Base-by-base conservation (phyloP, 2,329 filamentous ascomycete species). In the Apiospora sp. region DNA sequence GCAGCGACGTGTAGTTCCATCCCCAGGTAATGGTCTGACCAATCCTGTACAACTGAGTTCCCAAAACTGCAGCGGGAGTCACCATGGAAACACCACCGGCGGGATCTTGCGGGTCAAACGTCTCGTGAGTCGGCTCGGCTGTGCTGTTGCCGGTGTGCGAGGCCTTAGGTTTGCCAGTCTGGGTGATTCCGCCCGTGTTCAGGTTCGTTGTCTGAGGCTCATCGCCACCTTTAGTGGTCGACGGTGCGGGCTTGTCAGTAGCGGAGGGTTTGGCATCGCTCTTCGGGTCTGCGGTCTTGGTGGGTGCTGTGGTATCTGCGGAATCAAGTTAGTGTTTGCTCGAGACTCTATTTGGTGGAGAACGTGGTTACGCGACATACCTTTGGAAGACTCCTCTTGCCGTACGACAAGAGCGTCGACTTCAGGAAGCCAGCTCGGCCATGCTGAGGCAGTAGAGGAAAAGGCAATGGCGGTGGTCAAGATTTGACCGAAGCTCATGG, bases 1-100 rank as follows among this genome's bases (percentile, higher is more conserved):
- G 83, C 43, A 92, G 80, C 64, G 87, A 87, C 4, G 91, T 92
- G 83, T 92, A 92, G 82, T 92, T 92, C 90, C 90, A 92, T 67
- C 82, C 86, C 81, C 88, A 90, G 19, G 89, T 92, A 61, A 91
- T 83, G 64, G 84, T 84, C 72, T 91, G 86, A 74, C 88, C 87
- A 74, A 92, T 89, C 78, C 89, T 89, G 85, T 89, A 91, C 54
- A 90, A 84, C 73, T 86, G 83, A 13, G 85, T 83, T 37, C 84
- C 83, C 14, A 81, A 79, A 3, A 83, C 84, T 8, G 84, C 80
- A 51, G 84, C 82, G 0, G 90, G 90, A 1, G 84, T 86, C 64
- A 88, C 76, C 84, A 92, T 87, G 67, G 84, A 82, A 49, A 91
- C 84, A 70, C 84, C 83, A 69, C 88, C 90, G 2, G 85, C 83